Evolutionary conservation across 2,329 filamentous ascomycete species (phyloP).

Genomic region (Cladosporium sp.): DNA sequence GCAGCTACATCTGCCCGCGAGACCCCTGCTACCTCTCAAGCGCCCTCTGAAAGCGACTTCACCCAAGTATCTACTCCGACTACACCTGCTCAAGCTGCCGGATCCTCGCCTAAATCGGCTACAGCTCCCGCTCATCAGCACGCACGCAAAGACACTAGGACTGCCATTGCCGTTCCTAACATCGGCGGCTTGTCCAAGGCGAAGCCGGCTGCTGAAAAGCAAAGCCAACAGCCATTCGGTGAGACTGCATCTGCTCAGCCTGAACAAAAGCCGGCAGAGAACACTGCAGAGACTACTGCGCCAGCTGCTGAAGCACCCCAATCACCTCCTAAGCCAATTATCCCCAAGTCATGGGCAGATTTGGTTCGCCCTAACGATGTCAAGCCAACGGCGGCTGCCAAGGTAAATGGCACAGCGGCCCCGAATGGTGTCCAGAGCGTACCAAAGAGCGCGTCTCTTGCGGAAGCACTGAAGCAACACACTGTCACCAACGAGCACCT

Average conservation of each 20-base stretch:
- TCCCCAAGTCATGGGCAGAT: conserved; percentile 62
- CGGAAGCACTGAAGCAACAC: conserved; percentile 72
- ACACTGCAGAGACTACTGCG: conserved; percentile 12
- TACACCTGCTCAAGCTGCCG: conserved; percentile 33
- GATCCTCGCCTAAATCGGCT: conserved; percentile 29
- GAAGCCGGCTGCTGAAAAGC: conserved; percentile 37
- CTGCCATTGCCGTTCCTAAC: conserved; percentile 49
- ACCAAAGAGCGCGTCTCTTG: conserved; percentile 52
- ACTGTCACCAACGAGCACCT: conserved; percentile 63
- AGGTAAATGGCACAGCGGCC: conserved; percentile 22
- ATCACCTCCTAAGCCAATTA: conserved; percentile 37
- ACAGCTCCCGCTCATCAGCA: conserved; percentile 24
- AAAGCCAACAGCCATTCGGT: not conserved
- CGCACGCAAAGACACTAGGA: conserved; percentile 38
- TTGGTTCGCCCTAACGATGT: conserved; percentile 52
- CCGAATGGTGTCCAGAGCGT: conserved; percentile 37
- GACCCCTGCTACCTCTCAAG: conserved; percentile 55
- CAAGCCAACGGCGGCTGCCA: conserved; percentile 28
- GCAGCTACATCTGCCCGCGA: conserved; percentile 46
- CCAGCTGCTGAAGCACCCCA: conserved; percentile 30
- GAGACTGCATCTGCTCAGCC: not conserved
- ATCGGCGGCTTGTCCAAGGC: conserved; percentile 45
- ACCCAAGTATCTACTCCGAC: conserved; percentile 44
- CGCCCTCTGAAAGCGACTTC: conserved; percentile 52
- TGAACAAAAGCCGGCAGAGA: not conserved